A percentile compares a stretch with the other conserved stretches of the same genome.
Evolutionary conservation across 2,329 filamentous ascomycete genomes (phyloP).

Genomic region (Neonectria sp.): DNA sequence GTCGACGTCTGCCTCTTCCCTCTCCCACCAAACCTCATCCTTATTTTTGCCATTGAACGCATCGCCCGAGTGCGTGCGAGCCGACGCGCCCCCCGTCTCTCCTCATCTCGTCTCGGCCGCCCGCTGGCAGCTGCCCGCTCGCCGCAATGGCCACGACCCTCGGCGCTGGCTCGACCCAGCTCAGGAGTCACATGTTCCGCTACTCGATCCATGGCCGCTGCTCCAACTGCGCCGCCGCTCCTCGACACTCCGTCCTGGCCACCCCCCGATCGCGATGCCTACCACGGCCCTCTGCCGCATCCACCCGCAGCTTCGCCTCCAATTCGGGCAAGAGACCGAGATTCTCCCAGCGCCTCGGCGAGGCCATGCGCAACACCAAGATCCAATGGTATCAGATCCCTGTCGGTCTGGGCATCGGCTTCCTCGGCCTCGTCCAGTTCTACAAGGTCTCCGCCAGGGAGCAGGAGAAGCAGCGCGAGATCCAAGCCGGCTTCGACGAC

Average conservation of each 20-base stretch:
- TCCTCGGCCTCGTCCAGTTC: conserved; percentile 87
- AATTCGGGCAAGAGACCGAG: conserved; percentile 61
- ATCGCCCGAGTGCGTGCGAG: conserved; percentile 18
- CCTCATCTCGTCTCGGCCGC: conserved; percentile 16
- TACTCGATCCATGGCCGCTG: conserved; percentile 49
- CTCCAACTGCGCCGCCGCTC: conserved; percentile 44
- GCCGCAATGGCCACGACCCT: conserved; percentile 53
- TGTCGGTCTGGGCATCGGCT: conserved; percentile 86
- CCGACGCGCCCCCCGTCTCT: conserved; percentile 2
- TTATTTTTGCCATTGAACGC: conserved; percentile 23
- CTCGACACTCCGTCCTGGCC: conserved; percentile 42
- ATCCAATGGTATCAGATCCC: conserved; percentile 94
- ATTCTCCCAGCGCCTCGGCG: conserved; percentile 67
- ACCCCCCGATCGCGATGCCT: conserved; percentile 45
- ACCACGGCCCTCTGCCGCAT: conserved; percentile 42
- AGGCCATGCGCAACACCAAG: conserved; percentile 66
- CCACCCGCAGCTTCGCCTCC: conserved; percentile 52
- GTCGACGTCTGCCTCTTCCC: background rate
- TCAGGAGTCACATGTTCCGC: conserved; percentile 52
- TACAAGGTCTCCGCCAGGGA: conserved; percentile 79
- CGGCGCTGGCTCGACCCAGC: conserved; percentile 53
- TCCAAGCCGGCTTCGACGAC: conserved; percentile 60
- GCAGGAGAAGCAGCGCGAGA: conserved; percentile 64
- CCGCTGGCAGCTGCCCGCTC: conserved; percentile 14
- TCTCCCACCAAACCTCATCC: conserved; percentile 5